These are phyloP conservation scores for Cutaneotrichosporon cavernicola DNA, from an alignment of 1,284 basidiomycete species.

Conservation along the genomic window DNA sequence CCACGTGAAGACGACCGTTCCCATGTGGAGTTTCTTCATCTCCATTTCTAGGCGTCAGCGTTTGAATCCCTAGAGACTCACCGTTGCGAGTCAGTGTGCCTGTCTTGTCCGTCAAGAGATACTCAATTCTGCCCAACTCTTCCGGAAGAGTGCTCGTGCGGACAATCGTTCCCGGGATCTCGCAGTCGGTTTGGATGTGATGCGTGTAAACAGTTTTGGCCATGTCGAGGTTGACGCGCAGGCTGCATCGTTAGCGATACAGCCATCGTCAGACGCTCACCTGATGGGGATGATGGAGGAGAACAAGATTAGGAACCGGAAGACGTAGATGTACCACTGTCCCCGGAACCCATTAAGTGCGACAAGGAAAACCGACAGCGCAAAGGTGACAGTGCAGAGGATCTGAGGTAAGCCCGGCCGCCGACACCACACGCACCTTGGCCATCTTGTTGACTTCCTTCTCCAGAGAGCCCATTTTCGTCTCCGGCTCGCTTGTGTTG, in stretches of 20 bases:
- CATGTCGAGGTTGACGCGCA: conserved; percentile 99
- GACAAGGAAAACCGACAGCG: conserved; percentile 83
- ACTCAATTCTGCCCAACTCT: conserved; percentile 93
- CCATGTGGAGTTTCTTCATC: conserved; percentile 97
- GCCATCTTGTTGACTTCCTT: conserved; percentile 93
- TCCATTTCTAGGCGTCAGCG: conserved; percentile 77
- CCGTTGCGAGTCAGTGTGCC: conserved; percentile 97
- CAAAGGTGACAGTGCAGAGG: conserved; percentile 89
- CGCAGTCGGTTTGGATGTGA: conserved; percentile 87
- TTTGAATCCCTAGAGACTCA: conserved; percentile 38
- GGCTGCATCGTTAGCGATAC: conserved; percentile 56
- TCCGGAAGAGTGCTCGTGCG: conserved; percentile 95
- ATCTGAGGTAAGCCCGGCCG: conserved; percentile 61
- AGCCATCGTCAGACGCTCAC: conserved; percentile 56
- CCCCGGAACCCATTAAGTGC: conserved; percentile 96
- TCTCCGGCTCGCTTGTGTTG: conserved; percentile 96
- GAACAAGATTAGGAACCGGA: conserved; percentile 96
- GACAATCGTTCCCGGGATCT: conserved; percentile 94
- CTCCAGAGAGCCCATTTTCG: conserved; percentile 90
- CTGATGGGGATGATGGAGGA: conserved; percentile 99
- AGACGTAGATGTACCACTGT: conserved; percentile 92
- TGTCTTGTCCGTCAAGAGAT: conserved; percentile 94
- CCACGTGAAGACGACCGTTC: conserved; percentile 92
- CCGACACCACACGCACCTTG: conserved; percentile 62
- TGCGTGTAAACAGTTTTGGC: conserved; percentile 97